Percentiles rank a stretch among this genome's conserved stretches.
These are phyloP conservation scores for Ilyonectria sp. DNA, from an alignment of 2,329 filamentous ascomycete genomes.

Conservation along the genomic window DNA sequence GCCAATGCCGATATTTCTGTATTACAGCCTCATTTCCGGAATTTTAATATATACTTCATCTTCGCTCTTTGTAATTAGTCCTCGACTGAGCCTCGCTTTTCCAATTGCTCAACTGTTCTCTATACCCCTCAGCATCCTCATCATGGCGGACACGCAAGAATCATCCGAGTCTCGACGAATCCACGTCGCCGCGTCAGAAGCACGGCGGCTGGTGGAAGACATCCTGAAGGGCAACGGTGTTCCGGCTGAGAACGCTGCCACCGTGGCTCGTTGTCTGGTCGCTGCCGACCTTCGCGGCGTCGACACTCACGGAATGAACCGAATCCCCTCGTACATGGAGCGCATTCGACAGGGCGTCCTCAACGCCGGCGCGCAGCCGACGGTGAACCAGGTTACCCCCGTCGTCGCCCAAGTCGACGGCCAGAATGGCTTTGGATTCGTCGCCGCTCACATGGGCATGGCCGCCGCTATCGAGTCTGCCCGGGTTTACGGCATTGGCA, in stretches of 20 bases:
- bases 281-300: constrained; percentile 84
- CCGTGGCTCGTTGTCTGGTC: constrained; percentile 78
- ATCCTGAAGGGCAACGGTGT: constrained; percentile 76
- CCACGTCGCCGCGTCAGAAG: constrained; percentile 58
- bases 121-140: constrained; percentile 2
- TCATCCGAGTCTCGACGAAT: constrained; percentile 38
- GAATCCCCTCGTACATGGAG: constrained; percentile 83
- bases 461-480: constrained; percentile 77
- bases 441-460: constrained; percentile 79
- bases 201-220: constrained; percentile 63
- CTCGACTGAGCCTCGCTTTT: neutral
- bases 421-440: constrained; percentile 82
- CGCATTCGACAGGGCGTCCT: constrained; percentile 80
- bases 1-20: neutral
- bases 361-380: constrained; percentile 71
- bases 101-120: neutral
- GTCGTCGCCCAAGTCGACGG: constrained; percentile 79
- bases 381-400: constrained; percentile 74
- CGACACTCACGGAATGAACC: constrained; percentile 83
- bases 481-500: constrained; percentile 76
- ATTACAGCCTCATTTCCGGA: neutral
- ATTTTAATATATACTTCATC: neutral
- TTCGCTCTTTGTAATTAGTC: neutral
- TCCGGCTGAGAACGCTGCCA: constrained; percentile 68
- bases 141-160: constrained; percentile 37